These are phyloP conservation scores for Cladophialophora psammophila DNA, from an alignment of 2,329 filamentous ascomycete genomes.

Conservation along the genomic window DNA sequence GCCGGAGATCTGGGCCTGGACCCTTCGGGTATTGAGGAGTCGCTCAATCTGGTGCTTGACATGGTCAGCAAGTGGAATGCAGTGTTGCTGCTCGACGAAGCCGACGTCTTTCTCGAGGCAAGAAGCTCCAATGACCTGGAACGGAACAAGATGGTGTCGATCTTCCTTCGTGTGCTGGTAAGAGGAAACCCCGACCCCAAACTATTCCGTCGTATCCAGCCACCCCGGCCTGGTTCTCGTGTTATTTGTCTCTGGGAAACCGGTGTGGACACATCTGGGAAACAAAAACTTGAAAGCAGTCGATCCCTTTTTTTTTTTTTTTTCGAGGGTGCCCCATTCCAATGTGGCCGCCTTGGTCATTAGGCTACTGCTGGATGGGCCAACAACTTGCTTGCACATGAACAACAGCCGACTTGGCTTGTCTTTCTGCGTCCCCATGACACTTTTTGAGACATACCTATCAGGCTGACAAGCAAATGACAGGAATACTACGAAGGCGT, in stretches of 20 bases:
- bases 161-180: slow-evolving; percentile 40
- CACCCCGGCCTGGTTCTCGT: neutral
- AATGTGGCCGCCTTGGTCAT: neutral
- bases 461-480: slow-evolving; percentile 9
- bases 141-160: slow-evolving; percentile 56
- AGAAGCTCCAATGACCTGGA: slow-evolving; percentile 51
- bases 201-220: neutral
- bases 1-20: slow-evolving; percentile 59
- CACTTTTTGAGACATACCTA: slow-evolving; percentile 15
- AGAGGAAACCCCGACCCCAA: slow-evolving; percentile 18
- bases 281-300: neutral
- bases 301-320: neutral
- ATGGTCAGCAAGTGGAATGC: slow-evolving; percentile 61
- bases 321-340: neutral
- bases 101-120: slow-evolving; percentile 54
- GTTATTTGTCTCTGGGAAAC: neutral
- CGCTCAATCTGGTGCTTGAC: slow-evolving; percentile 54
- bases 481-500: slow-evolving; percentile 44
- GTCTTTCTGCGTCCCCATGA: no score
- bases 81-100: slow-evolving; percentile 60
- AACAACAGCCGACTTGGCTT: no score
- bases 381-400: neutral
- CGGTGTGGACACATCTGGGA: neutral
- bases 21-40: slow-evolving; percentile 52
- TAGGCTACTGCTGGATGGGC: neutral